Base-by-base conservation (phyloP, 768 basidiomycete genomes). In the Macrolepiota albuminosa region DNA sequence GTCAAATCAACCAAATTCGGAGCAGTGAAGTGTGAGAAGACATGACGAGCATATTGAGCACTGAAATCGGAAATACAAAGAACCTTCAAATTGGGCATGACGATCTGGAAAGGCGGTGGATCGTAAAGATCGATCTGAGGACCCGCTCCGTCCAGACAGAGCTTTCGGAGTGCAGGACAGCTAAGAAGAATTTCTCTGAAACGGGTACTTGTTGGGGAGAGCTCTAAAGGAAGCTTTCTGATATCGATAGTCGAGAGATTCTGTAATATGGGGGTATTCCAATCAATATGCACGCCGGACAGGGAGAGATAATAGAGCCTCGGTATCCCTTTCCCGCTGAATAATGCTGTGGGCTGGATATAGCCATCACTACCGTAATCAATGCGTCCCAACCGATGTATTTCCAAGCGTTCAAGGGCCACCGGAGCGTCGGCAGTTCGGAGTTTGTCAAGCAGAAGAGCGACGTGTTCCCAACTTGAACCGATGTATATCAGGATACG, bases 181-280 rank as follows among this genome's bases (percentile, higher is more conserved):
- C 66, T 71, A 10, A 56, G 56, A 11, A 89, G 77, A 26, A 90
- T 75, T 33, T 78, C 71, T 40, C 81, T 79, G 69, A 89, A 88
- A 26, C 76, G 76, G 9, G 60, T 42, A 16, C 84, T 69, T 39
- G 73, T 73, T 5, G 87, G 88, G 31, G 76, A 78, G 16, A 78
- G 71, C 5, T 82, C 72, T 21, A 84, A 70, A 18, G 85, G 77
- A 57, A 89, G 77, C 31, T 83, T 81, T 42, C 88, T 81, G 55
- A 91, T 72, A 63, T 89, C 88, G 57, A 91, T 75, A 10, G 80
- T 81, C 26, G 78, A 78, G n/a, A 91, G 80, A 63, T 87, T 83
- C 36, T 69, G 64, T 9, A 87, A 67, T 33, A 54, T 69, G 56
- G 84, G 77, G 18, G 69, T 69, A 14, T 72, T 64, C 84, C 88